A percentile compares a stretch with the other conserved stretches of the same genome.
phyloP scores from a whole-genome alignment of 768 basidiomycete species.

The Pluteus cervinus region DNA sequence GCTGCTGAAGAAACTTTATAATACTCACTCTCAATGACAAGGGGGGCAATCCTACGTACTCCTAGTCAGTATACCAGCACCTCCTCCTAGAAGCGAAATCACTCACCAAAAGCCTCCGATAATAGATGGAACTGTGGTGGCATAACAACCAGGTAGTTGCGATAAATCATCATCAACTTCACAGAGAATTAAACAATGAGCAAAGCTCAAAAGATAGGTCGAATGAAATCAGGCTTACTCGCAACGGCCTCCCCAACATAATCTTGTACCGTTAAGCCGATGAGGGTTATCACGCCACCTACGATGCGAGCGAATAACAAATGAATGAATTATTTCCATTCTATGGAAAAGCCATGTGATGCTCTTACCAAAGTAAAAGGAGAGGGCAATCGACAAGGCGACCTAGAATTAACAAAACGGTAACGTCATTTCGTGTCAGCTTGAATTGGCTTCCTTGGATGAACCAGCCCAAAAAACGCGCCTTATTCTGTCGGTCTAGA shows the following conservation, averaged over 20 bases:
- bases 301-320: too few relatives aligned
- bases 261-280: conserved; percentile 18
- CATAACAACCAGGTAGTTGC: conserved; percentile 23
- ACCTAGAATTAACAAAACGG: conserved; percentile 6
- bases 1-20: too few relatives aligned
- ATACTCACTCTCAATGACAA: conserved; percentile 23
- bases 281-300: conserved; percentile 19
- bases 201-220: too few relatives aligned
- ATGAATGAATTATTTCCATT: too few relatives aligned
- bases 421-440: too few relatives aligned
- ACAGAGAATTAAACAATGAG: not conserved
- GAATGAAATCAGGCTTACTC: conserved; percentile 11
- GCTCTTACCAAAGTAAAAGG: conserved; percentile 20
- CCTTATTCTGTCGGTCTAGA: conserved; percentile 14
- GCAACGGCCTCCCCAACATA: conserved; percentile 19
- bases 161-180: conserved; percentile 15
- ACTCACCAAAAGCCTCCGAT: conserved; percentile 23
- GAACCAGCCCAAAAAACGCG: not conserved
- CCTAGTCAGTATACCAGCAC: not conserved
- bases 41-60: conserved; percentile 19
- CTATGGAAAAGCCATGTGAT: too few relatives aligned
- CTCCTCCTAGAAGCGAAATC: not conserved
- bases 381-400: conserved; percentile 11
- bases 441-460: too few relatives aligned
- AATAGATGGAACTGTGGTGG: conserved; percentile 18